phyloP scores from a whole-genome alignment of 495 filamentous ascomycete species.

The Eremomyces bilateralis region DNA sequence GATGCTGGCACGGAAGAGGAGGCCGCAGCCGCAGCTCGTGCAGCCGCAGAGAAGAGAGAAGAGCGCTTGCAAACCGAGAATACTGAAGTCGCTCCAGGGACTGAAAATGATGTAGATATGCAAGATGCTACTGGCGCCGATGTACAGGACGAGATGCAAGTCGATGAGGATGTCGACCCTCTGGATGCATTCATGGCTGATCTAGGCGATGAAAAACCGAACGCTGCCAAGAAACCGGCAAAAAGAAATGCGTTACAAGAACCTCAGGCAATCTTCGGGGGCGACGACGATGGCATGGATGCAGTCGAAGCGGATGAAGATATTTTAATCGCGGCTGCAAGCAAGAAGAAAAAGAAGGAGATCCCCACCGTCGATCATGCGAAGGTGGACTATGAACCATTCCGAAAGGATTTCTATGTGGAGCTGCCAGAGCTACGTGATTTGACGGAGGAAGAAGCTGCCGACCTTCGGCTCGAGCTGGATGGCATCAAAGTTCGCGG shows the following conservation, averaged over 20 bases:
- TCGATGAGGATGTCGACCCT: constrained; percentile 60
- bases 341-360: constrained; percentile 93
- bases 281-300: constrained; percentile 60
- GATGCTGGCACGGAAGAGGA: constrained; percentile 72
- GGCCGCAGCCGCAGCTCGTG: constrained; percentile 58
- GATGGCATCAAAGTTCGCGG: constrained; percentile 89
- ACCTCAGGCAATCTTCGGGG: constrained; percentile 67
- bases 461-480: constrained; percentile 60
- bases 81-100: constrained; percentile 20
- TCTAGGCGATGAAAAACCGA: constrained; percentile 27
- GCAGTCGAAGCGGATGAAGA: constrained; percentile 58
- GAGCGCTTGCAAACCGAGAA: constrained; percentile 37
- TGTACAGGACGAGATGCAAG: constrained; percentile 10
- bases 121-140: constrained; percentile 20
- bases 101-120: constrained; percentile 16
- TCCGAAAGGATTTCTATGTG: constrained; percentile 84
- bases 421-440: constrained; percentile 67
- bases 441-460: constrained; percentile 71
- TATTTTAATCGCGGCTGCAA: constrained; percentile 67
- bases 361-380: constrained; percentile 66
- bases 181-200: constrained; percentile 91
- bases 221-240: constrained; percentile 18
- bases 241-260: constrained; percentile 35
- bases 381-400: constrained; percentile 65
- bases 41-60: constrained; percentile 56